Evolutionary conservation across 2,329 filamentous ascomycete genomes (phyloP), one percentile per base, ranked within the genome.

Genomic region (Mycosphaerella sp.): DNA sequence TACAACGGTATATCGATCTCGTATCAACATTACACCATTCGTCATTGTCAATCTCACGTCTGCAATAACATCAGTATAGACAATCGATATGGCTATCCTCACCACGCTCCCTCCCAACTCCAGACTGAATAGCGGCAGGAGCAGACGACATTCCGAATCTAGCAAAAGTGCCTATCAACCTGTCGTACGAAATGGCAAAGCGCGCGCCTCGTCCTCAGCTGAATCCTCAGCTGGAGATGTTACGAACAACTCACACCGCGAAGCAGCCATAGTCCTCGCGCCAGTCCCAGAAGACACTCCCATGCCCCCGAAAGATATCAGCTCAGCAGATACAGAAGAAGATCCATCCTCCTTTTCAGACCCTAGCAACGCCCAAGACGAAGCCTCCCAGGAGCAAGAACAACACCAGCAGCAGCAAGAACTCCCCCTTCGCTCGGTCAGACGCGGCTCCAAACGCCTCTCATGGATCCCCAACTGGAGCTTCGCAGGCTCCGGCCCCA

Each of bases 391-490:
- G 30, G 16, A 16, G 27, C 17, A 18, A 35, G n/a, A 34, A n/a
- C 30, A 34, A 10, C 10, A 34, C 28, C n/a, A n/a, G 7, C 21
- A 25, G 4, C 21, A 25, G 7, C 21, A 6, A 25, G 21, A 25
- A 3, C 5, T 4, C 2, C 21, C 21, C 21, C 39, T 25, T 16
- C 8, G 34, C 13, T 39, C 41, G 9, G 32, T 40, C 28, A 16
- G 39, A 34, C 34, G 18, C 40, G 41, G 35, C 34, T 41, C 44
- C 34, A 49, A 45, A 53, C 45, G 50, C 25, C 37, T 53, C 35
- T 53, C 50, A 28, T 53, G 50, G 50, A 42, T 53, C 6, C 45
- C 50, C 32, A 45, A 45, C 35, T 53, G 50, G 50, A 17, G 14
- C 4, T 53, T 53, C 36, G 50, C 50, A 0, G 50, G 50, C 13